Evolutionary conservation across 495 filamentous ascomycete genomes (phyloP), one percentile per base, ranked within the genome.

Genomic region (Aspergillus diversus): DNA sequence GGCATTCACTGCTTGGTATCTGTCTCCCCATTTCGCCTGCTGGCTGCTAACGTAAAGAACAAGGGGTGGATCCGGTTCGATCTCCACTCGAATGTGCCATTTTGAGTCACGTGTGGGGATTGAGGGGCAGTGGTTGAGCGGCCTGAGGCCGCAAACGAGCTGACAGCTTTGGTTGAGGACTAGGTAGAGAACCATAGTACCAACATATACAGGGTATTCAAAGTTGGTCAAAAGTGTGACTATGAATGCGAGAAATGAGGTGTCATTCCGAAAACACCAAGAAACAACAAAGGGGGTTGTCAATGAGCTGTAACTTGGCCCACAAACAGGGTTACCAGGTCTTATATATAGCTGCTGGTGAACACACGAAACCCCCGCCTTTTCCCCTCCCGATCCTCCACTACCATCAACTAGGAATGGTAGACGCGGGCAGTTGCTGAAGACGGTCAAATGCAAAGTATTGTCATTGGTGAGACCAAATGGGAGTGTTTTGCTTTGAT

Each of bases 61-160:
- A 17, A 50, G 9, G 9, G 47, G 47, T 50, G 47, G 39, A 43
- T 15, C 39, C 5, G 8, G n/a, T 15, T 11, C 47, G 8, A 7
- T 17, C 16, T 21, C 15, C 8, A 13, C 33, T 43, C 47, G 8
- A 32, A 13, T 43, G 39, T 11, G 16, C 52, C 32, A 13, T 21
- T 35, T 21, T 8, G 33, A 13, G n/a, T 65, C 58, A 61, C 58
- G 58, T 65, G 63, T 34, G 47, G 58, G n/a, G 31, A 65, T 61
- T 27, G 63, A 53, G 63, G 63, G 63, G 63, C 46, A 43, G 31
- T 37, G 51, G 39, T 61, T 37, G 12, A 33, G 46, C 33, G 57
- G 57, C 63, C 63, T 55, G 48, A 65, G 63, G 63, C 57, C 48
- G 13, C 42, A 55, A 42, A 55, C 5, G 16, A 60, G 54, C 17